Base-by-base conservation (phyloP, 2,329 filamentous ascomycete species). In the Trichophyton verrucosum region DNA sequence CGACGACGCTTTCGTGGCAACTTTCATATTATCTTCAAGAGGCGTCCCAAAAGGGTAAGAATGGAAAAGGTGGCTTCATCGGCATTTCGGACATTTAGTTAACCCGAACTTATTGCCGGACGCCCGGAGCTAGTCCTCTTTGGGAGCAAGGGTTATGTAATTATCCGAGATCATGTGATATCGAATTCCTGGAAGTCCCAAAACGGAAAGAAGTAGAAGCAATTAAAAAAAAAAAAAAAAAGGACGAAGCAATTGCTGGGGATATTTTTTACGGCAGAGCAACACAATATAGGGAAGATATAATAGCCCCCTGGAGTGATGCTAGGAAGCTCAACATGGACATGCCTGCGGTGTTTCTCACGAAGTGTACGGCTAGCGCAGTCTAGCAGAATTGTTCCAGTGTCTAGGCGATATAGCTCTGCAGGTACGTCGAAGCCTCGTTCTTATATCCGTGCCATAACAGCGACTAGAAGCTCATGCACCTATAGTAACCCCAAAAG, bases 321-420 rank as follows among this genome's bases (percentile, higher is more conserved):
- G 77, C 67, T 73, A 58, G 67, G 67, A 61, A 65, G 68, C 36
- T 69, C 49, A n/a, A 20, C 71, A 33, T 78, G 76, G 76, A 70
- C 76, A 70, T 81, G 78, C 68, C 74, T 76, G 68, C 73, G 70
- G 70, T 79, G 77, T 69, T 68, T 80, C 60, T 70, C 69, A 63
- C 73, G 73, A 60, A 68, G 73, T 62, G 64, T 68, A 64, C 72
- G 71, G 63, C 69, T 72, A 58, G 60, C 70, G 59, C 60, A 66
- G 58, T 71, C 67, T 60, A 68, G 59, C 22, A 66, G 66, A 67
- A 58, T 58, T 61, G 8, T 57, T 65, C 64, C 49, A 69, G 51
- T 69, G 70, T 36, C 70, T 69, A 56, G 68, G 72, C 74, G 71
- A n/a, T 30, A 59, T 20, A 51, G 40, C 15, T 20, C 57, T 30